phyloP scores from a whole-genome alignment of 169 alveolate genomes.

The Cryptosporidium sp. region DNA sequence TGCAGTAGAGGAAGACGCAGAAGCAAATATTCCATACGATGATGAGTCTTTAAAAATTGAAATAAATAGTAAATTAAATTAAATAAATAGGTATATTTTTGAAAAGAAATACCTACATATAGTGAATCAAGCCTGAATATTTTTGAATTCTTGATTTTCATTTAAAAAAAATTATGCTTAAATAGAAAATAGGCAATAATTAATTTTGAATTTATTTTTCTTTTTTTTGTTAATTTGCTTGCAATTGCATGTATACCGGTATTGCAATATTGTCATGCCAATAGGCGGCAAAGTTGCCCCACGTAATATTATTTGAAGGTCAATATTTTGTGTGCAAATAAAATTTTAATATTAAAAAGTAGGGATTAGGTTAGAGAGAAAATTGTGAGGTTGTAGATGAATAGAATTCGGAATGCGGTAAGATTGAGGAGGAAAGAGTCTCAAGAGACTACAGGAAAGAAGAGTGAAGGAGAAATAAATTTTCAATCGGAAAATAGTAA shows the following conservation, averaged over 20 bases:
- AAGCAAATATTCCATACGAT: constrained; percentile 47
- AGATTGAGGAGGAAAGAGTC: constrained; percentile 21
- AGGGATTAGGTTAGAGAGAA: background rate
- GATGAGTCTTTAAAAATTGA: constrained; percentile 34
- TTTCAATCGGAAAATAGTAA: background rate
- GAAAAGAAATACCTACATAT: background rate
- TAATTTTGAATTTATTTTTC: background rate
- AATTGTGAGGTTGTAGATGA: constrained; percentile 4
- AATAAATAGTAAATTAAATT: background rate
- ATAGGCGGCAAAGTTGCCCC: constrained; percentile 7
- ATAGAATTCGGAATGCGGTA: constrained; percentile 6
- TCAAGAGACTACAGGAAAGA: background rate
- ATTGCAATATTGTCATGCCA: constrained; percentile 18
- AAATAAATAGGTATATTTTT: background rate
- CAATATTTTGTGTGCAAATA: background rate
- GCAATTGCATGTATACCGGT: constrained; percentile 15
- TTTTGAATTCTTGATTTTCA: too few relatives aligned
- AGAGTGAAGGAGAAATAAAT: background rate
- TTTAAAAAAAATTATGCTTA: background rate
- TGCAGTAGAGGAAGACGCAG: constrained; percentile 29
- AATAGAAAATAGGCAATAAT: constrained; percentile 11
- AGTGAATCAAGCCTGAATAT: too few relatives aligned
- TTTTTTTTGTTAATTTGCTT: constrained; percentile 6
- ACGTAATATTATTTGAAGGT: background rate
- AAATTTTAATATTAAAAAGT: background rate